Evolutionary conservation across 768 basidiomycete species (phyloP).

Genomic region (Kondoa subrosea): DNA sequence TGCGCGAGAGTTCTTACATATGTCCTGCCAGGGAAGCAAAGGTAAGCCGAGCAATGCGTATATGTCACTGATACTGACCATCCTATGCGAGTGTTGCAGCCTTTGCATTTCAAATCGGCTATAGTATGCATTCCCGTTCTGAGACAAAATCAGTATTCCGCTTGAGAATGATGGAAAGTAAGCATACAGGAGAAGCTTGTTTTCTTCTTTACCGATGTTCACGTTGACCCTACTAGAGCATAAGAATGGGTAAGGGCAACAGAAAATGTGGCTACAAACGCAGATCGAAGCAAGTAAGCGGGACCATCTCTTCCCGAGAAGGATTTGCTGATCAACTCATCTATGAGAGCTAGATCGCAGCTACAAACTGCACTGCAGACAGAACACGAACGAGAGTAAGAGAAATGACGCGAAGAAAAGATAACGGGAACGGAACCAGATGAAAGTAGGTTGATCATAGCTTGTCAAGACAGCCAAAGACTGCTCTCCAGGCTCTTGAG

Average conservation of each 20-base stretch:
- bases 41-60: neutral
- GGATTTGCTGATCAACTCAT: neutral
- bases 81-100: neutral
- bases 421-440: neutral
- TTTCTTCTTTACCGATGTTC: neutral
- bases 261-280: neutral
- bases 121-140: slow-evolving; percentile 4
- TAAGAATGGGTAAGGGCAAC: neutral
- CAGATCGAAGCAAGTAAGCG: neutral
- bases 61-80: too few species aligned
- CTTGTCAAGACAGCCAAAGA: too few species aligned
- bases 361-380: neutral
- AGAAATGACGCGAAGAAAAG: neutral
- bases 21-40: neutral
- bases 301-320: slow-evolving; percentile 3
- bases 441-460: neutral
- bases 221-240: neutral
- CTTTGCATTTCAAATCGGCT: slow-evolving; percentile 1
- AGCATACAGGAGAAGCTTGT: neutral
- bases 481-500: too few species aligned
- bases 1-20: neutral
- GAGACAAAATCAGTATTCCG: neutral
- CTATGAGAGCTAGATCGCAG: neutral
- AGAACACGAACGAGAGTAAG: neutral
- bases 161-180: neutral